Base-by-base conservation (phyloP, 208 protist species). In the Naegleria fowleri region DNA sequence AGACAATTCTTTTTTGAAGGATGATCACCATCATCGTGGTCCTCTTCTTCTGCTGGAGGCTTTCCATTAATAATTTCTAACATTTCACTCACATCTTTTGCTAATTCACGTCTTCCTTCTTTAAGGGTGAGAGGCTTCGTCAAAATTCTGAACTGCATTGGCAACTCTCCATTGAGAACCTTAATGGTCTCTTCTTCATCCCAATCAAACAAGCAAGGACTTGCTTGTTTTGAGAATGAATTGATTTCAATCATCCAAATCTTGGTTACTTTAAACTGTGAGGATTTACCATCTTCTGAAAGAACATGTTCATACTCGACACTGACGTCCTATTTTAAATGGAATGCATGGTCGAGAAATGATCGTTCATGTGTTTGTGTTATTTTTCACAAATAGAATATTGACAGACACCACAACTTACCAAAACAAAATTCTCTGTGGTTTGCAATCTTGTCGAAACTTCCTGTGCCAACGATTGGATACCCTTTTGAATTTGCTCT, bases 231-330 rank as follows among this genome's bases (percentile, higher is more conserved):
- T 36, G 29, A 79, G n/a, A 79, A 79, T 2, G 25, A 13, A 33
- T 79, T 79, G n/a, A 79, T 79, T 79, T 79, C 67, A 79, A 79
- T 79, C 29, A 79, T 36, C 67, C 67, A 79, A 79, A 79, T 79
- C 9, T 79, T 79, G 1, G 25, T 79, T 9, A 36, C 29, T 79
- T 75, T 75, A 75, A 75, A 75, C 16, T 75, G 13, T 22, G 58
- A 75, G 4, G 3, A 22, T 3, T 0, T 29, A 36, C 67, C 19
- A 36, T 79, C 29, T 5, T n/a, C 29, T 36, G 67, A 36, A 11
- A 36, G 6, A 79, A 36, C n/a, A 11, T 79, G 7, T 36, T 79
- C 67, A 79, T 36, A 79, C 16, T 79, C 67, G 0, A 79, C 9
- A 36, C 25, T 36, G 0, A 79, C 29, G n/a, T 79, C 67, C 43